These are phyloP conservation scores for Salicornia ramosissima DNA, from an alignment of 148 eudicot genomes.

Conservation along the genomic window DNA sequence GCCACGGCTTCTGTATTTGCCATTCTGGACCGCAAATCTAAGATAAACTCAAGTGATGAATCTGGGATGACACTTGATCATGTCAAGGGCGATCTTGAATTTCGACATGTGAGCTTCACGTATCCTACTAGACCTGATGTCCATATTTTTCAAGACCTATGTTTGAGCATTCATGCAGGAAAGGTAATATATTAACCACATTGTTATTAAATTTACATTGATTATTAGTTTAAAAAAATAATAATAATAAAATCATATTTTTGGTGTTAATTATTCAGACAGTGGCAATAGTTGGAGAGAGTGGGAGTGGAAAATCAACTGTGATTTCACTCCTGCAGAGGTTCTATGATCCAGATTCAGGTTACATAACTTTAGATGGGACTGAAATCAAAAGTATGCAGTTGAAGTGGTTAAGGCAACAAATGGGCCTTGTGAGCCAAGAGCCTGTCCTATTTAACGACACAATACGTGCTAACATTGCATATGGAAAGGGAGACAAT, in stretches of 20 bases:
- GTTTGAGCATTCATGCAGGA: slow-evolving; percentile 49
- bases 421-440: slow-evolving; percentile 82
- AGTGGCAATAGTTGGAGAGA: slow-evolving; percentile 76
- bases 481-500: slow-evolving; percentile 60
- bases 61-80: slow-evolving; percentile 45
- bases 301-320: slow-evolving; percentile 86
- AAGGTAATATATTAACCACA: slow-evolving; percentile 31
- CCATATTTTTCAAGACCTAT: slow-evolving; percentile 51
- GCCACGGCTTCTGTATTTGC: slow-evolving; percentile 57
- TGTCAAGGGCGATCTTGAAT: slow-evolving; percentile 60
- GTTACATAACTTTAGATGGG: slow-evolving; percentile 55
- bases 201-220: no score
- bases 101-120: slow-evolving; percentile 50
- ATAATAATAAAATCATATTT: no score
- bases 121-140: slow-evolving; percentile 64
- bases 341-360: slow-evolving; percentile 65
- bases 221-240: no score
- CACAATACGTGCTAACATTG: slow-evolving; percentile 64
- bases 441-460: slow-evolving; percentile 65
- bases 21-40: slow-evolving; percentile 58
- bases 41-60: slow-evolving; percentile 60
- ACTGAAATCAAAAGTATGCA: slow-evolving; percentile 55
- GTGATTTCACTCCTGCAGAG: slow-evolving; percentile 66
- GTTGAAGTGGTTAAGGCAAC: slow-evolving; percentile 70
- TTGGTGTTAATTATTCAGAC: slow-evolving; percentile 28